Conservation (phyloP, 345 rosid genomes). For the Eucalyptus coolabah region DNA sequence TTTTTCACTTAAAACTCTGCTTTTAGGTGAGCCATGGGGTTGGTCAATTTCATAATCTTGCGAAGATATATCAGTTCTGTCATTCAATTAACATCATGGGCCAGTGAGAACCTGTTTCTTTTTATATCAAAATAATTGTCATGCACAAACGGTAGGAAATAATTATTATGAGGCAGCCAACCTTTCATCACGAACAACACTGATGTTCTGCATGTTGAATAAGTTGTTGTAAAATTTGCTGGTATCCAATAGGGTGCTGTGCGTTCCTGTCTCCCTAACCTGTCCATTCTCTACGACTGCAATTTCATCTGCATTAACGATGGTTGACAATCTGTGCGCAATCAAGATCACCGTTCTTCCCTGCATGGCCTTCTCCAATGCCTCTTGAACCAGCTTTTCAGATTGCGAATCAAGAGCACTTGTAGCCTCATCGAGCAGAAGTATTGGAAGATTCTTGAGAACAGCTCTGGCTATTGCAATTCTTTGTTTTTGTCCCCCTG, state of each 20-base stretch:
- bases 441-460: slow-evolving; percentile 53
- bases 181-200: slow-evolving; percentile 14
- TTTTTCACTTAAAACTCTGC: too few species aligned
- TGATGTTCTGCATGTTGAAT: slow-evolving; percentile 34
- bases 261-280: slow-evolving; percentile 46
- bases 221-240: slow-evolving; percentile 24
- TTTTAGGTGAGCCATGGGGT: too few species aligned
- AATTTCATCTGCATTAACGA: slow-evolving; percentile 42
- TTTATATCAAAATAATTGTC: background rate
- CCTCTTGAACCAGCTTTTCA: slow-evolving; percentile 48
- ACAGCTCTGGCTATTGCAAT: slow-evolving; percentile 63
- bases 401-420: slow-evolving; percentile 65
- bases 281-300: slow-evolving; percentile 46
- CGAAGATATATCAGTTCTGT: too few species aligned
- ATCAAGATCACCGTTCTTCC: slow-evolving; percentile 51
- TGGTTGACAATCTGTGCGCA: slow-evolving; percentile 55
- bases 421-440: slow-evolving; percentile 64
- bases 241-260: slow-evolving; percentile 30
- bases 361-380: slow-evolving; percentile 47
- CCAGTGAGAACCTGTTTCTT: background rate
- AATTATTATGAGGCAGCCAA: background rate
- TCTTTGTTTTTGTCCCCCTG: slow-evolving; percentile 67
- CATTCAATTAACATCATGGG: background rate
- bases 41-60: too few species aligned
- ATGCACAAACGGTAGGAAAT: background rate